Evolutionary conservation across 2,329 filamentous ascomycete genomes (phyloP).

Genomic region (Calonectria crousiana): DNA sequence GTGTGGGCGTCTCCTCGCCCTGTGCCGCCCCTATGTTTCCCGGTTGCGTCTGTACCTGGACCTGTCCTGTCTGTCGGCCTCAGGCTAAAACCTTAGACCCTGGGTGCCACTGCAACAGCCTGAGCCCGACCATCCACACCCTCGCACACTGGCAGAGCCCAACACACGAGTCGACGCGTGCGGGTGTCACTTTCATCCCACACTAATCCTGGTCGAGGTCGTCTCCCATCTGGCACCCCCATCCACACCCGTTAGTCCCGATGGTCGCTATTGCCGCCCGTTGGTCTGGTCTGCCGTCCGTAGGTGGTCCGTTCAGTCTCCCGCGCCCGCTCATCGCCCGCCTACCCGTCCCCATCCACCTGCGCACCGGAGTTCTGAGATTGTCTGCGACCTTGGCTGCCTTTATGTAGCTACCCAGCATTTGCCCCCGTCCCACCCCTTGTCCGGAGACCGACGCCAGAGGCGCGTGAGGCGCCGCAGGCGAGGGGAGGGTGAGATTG

Average conservation of each 20-base stretch:
- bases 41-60: background rate
- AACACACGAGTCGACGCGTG: constrained; percentile 13
- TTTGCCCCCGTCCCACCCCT: constrained; percentile 10
- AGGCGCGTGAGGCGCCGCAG: constrained; percentile 42
- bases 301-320: constrained; percentile 2
- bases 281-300: background rate
- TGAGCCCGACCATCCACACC: background rate
- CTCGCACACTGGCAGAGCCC: constrained; percentile 2
- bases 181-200: constrained; percentile 10
- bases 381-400: constrained; percentile 6
- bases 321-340: constrained; percentile 3
- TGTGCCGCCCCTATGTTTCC: background rate
- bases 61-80: background rate
- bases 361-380: background rate
- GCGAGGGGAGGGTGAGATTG: constrained; percentile 37
- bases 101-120: background rate
- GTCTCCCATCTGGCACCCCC: constrained; percentile 14
- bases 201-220: constrained; percentile 9
- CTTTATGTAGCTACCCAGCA: constrained; percentile 16
- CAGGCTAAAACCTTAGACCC: background rate
- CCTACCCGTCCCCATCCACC: background rate
- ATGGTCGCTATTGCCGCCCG: constrained; percentile 6
- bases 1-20: background rate
- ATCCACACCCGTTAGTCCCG: background rate
- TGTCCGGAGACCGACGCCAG: constrained; percentile 23